Conservation (phyloP, 2,329 filamentous ascomycete genomes). For the Aspergillus ruber region DNA sequence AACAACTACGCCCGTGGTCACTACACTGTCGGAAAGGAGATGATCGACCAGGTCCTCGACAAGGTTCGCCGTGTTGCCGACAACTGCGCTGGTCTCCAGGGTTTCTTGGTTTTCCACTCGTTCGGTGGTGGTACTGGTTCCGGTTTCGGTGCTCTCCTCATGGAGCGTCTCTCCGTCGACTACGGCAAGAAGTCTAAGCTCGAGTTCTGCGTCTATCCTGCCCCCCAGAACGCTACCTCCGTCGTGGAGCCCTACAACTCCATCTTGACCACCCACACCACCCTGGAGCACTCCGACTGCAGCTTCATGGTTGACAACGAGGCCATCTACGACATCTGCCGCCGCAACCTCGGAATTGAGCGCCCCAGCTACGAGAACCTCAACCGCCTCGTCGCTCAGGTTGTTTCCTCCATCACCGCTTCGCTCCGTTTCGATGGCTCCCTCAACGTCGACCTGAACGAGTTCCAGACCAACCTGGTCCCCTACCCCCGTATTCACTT, state of each 20-base stretch:
- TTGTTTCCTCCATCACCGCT: conserved; percentile 96
- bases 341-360: conserved; percentile 93
- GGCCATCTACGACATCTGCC: conserved; percentile 99
- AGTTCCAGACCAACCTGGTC: conserved; percentile 99
- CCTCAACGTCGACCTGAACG: conserved; percentile 97
- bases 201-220: conserved; percentile 98
- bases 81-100: conserved; percentile 95
- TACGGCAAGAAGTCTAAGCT: conserved; percentile 99
- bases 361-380: conserved; percentile 98
- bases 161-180: conserved; percentile 98
- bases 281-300: conserved; percentile 98
- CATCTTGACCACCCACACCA: conserved; percentile 97
- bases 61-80: conserved; percentile 96
- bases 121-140: conserved; percentile 99
- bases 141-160: conserved; percentile 94
- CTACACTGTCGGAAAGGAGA: conserved; percentile 99
- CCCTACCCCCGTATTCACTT: conserved; percentile 99
- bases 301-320: conserved; percentile 99
- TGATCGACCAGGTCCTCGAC: conserved; percentile 96
- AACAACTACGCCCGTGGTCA: conserved; percentile 99
- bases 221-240: conserved; percentile 91
- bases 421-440: conserved; percentile 98
- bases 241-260: conserved; percentile 99
- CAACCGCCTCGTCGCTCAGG: conserved; percentile 97
- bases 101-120: conserved; percentile 99